Percentiles rank a stretch among this genome's conserved stretches.
Evolutionary conservation across 805 yeast species (phyloP).

Genomic region (Zygosaccharomyces siamensis): DNA sequence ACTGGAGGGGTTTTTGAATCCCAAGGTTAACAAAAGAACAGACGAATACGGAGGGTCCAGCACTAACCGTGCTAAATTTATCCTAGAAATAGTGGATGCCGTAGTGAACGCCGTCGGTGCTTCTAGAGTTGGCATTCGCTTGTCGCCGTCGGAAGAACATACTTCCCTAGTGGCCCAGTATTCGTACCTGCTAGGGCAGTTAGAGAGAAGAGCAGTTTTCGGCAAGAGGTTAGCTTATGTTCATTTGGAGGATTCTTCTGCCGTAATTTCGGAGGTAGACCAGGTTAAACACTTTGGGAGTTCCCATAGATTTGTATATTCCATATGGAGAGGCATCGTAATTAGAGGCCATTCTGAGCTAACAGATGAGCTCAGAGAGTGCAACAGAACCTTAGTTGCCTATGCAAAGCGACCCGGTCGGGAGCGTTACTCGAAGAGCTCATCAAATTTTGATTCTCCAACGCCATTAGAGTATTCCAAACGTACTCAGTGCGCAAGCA

Average conservation of each 20-base stretch:
- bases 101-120: constrained; percentile 49
- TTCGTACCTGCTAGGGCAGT: constrained; percentile 39
- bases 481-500: neutral
- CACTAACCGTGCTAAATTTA: constrained; percentile 43
- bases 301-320: constrained; percentile 37
- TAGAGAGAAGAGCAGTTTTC: constrained; percentile 36
- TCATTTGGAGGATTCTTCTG: constrained; percentile 44
- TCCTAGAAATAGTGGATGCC: constrained; percentile 47
- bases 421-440: neutral
- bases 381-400: neutral
- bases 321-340: constrained; percentile 44
- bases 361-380: neutral
- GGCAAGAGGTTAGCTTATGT: constrained; percentile 41
- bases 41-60: constrained; percentile 53
- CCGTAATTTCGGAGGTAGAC: constrained; percentile 21
- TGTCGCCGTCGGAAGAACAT: constrained; percentile 41
- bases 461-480: neutral
- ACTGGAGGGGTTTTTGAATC: constrained; percentile 49
- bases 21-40: constrained; percentile 40
- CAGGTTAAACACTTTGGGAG: constrained; percentile 25
- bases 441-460: neutral
- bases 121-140: constrained; percentile 42
- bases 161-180: constrained; percentile 38
- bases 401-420: neutral
- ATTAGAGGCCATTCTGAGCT: constrained; percentile 27